Evolutionary conservation across 2,329 filamentous ascomycete species (phyloP).

Genomic region (Aschersonia sp.): DNA sequence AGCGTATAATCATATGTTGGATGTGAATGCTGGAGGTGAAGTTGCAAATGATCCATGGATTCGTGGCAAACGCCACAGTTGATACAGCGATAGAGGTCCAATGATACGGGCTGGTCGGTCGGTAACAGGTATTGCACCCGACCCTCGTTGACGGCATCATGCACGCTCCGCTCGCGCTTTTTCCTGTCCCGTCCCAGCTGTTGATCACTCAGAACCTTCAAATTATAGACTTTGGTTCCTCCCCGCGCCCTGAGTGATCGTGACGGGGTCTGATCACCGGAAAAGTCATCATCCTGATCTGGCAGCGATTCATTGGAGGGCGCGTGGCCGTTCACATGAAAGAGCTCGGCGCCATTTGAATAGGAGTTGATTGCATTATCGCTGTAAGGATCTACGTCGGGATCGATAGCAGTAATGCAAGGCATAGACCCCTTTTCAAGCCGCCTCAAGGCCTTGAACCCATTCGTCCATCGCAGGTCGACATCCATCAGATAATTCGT

Average conservation of each 20-base stretch:
- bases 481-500: conserved; percentile 35
- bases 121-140: conserved; percentile 31
- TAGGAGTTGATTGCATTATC: conserved; percentile 10
- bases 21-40: conserved; percentile 32
- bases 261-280: conserved; percentile 35
- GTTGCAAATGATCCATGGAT: conserved; percentile 30
- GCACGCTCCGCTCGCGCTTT: conserved; percentile 15
- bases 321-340: conserved; percentile 7
- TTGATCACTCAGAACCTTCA: conserved; percentile 43
- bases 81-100: conserved; percentile 37
- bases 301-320: conserved; percentile 16
- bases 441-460: conserved; percentile 18
- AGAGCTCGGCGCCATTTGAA: conserved; percentile 7
- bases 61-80: conserved; percentile 32
- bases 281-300: conserved; percentile 28
- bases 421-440: conserved; percentile 27
- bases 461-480: conserved; percentile 31
- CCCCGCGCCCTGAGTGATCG: conserved; percentile 33
- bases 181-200: conserved; percentile 38
- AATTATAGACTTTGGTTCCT: conserved; percentile 39
- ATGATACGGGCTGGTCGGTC: conserved; percentile 25
- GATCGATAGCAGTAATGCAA: conserved; percentile 27
- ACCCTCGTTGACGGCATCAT: conserved; percentile 19
- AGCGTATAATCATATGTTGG: conserved; percentile 28
- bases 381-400: conserved; percentile 13